Conservation (phyloP, 495 filamentous ascomycete genomes). For the Baudoinia panamericana region DNA sequence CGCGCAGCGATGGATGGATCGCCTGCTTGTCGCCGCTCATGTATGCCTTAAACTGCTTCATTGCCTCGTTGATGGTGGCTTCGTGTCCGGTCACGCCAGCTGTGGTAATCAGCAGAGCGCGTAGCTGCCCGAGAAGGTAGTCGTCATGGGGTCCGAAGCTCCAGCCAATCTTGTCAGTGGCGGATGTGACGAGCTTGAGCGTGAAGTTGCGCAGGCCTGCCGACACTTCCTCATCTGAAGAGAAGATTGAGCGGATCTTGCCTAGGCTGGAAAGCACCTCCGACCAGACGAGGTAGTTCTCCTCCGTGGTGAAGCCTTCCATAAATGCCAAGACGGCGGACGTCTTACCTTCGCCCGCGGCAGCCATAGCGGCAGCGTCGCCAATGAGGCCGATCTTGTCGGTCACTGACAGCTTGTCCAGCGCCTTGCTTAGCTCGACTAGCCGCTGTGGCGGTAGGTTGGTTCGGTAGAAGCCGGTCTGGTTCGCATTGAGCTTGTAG, state of each 20-base stretch:
- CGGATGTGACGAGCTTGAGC: conserved; percentile 53
- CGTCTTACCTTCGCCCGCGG: conserved; percentile 71
- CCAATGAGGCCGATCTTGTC: conserved; percentile 87
- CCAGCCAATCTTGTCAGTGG: conserved; percentile 74
- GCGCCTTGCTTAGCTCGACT: conserved; percentile 60
- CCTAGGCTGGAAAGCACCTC: conserved; percentile 60
- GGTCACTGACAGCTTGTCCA: conserved; percentile 58
- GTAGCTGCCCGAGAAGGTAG: conserved; percentile 66
- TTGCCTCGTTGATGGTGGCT: conserved; percentile 53
- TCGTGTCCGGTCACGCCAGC: conserved; percentile 64
- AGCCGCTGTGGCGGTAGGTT: conserved; percentile 76
- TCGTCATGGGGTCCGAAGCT: conserved; percentile 62
- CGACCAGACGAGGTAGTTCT: conserved; percentile 77
- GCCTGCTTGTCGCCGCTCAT: conserved; percentile 51
- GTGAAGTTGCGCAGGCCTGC: conserved; percentile 61
- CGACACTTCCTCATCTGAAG: conserved; percentile 42
- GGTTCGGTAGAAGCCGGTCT: conserved; percentile 83
- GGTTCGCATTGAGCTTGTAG: conserved; percentile 83
- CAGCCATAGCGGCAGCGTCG: conserved; percentile 81
- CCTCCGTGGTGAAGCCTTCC: conserved; percentile 67
- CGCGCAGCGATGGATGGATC: conserved; percentile 67
- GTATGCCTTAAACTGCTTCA: conserved; percentile 63
- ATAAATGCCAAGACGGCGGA: conserved; percentile 66
- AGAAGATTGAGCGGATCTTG: conserved; percentile 52
- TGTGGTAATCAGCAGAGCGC: conserved; percentile 61